Evolutionary conservation across 83 land plant species (phyloP), one percentile per base, ranked within the genome.

Genomic region (Isoetes engelmannii): DNA sequence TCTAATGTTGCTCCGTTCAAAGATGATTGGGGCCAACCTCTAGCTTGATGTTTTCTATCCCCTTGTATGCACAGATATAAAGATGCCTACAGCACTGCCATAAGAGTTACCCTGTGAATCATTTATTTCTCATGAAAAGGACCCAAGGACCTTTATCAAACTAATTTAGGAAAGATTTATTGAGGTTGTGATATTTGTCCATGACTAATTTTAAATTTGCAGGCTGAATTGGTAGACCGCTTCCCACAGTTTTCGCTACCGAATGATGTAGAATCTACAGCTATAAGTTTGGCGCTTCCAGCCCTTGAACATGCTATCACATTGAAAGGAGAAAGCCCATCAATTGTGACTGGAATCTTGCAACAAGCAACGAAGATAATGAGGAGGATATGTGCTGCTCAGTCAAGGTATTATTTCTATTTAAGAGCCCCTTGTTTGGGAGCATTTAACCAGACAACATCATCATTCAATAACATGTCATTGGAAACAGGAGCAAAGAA

Each of bases 191-290:
- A 41, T 67, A 5, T 57, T 61, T 10, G 19, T 69, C 7, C 37
- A 28, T 28, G 37, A 28, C 37, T 28, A 28, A 28, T 7, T 18
- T 56, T 68, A 8, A 61, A 69, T 5, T 61, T 67, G 67, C 82
- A 82, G 84, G 82, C 82, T 41, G 66, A 74, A 56, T 56, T 82
- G 51, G 63, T 82, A 37, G 83, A 79, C 21, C 72, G 82, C 63
- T 78, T 74, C 47, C 73, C 78, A n/a, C 47, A 79, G 47, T 46
- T 67, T 63, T 21, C 57, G 57, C 57, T 70, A 43, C 75, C 84
- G 73, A 55, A 68, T 67, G 84, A 82, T 48, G 48, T 79, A 37
- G 84, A 78, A 68, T 49, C 82, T 28, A 58, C 79, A 5, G 67
- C 77, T 42, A 70, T 79, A 9, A 61, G 47, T 41, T 66, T 82